Conservation (phyloP, 192 early-diverging fungal species). For the Chytriomyces confervae region DNA sequence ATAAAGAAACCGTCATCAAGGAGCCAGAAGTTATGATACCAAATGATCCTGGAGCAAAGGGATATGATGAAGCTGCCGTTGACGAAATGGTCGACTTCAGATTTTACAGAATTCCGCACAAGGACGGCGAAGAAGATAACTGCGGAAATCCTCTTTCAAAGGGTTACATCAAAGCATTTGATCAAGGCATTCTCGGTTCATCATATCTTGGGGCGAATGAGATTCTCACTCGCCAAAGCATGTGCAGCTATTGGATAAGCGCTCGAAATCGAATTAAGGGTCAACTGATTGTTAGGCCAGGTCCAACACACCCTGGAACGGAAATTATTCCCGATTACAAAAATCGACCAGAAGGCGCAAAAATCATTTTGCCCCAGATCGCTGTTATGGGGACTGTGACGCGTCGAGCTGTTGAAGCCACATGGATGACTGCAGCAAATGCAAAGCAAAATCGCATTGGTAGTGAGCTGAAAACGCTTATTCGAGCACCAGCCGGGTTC, state of each 20-base stretch:
- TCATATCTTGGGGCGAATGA: constrained; percentile 73
- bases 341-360: not conserved
- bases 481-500: constrained; percentile 83
- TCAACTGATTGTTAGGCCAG: constrained; percentile 88
- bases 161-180: constrained; percentile 76
- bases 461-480: constrained; percentile 89
- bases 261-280: constrained; percentile 76
- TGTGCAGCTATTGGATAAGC: constrained; percentile 92
- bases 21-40: constrained; percentile 43
- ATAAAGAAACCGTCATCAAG: constrained; percentile 19
- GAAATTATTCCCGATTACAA: not conserved
- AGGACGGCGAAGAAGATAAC: constrained; percentile 77
- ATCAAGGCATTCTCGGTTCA: constrained; percentile 78
- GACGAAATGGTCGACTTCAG: constrained; percentile 48
- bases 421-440: constrained; percentile 96
- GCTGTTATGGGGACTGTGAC: constrained; percentile 97
- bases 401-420: constrained; percentile 86
- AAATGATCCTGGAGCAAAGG: constrained; percentile 47
- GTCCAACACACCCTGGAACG: constrained; percentile 10
- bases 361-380: constrained; percentile 87
- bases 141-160: constrained; percentile 90
- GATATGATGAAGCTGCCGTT: constrained; percentile 52
- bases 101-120: constrained; percentile 81
- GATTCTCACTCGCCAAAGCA: constrained; percentile 75
- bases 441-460: constrained; percentile 88